Evolutionary conservation across 176 grass and related monocot species (phyloP), one percentile per base, ranked within the genome.

Genomic region (Cenchrus americanus): DNA sequence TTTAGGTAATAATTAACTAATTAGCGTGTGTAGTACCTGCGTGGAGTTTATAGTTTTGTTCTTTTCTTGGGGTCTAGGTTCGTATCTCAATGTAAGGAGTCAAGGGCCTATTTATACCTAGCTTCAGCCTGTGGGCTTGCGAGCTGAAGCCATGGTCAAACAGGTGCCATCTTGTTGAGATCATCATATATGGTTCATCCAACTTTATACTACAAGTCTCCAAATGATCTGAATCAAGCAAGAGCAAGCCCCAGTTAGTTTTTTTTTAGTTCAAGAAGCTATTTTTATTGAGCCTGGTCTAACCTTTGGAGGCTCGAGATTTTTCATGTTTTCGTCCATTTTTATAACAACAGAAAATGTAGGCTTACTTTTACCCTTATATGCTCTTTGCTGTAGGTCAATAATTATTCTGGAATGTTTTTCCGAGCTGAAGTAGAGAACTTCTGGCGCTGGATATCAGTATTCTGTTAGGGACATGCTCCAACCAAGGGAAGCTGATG

Each of bases 391-490:
- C 40, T 87, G 70, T 66, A 85, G 89, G 84, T 72, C 48, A 87
- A 83, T 75, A 52, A 76, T 46, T 52, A 74, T 76, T 91, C 62
- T 89, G 78, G 86, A 88, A 92, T 88, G 69, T 69, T 88, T 89
- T 78, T 74, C 72, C 79, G 22, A 83, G 62, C 79, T 69, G 57
- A 84, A 86, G 66, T 66, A 86, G 80, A 75, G 34, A 84, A 77
- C 18, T 82, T 77, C 80, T 27, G 81, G 86, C 87, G 80, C 81
- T 80, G 91, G 96, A 91, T 82, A 90, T 91, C 88, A 89, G 62
- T 87, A 83, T 89, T 85, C 80, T 92, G 74, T 80, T 92, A 92
- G 81, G 96, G 96, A 94, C 88, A 99, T 99, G 96, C 96, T 99
- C 83, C 86, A 96, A 89, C 91, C 91, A 90, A 89, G 93, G 83